Evolutionary conservation across 257 asterid species (phyloP), one percentile per base, ranked within the genome.

Genomic region (Gardenia jasminoides): DNA sequence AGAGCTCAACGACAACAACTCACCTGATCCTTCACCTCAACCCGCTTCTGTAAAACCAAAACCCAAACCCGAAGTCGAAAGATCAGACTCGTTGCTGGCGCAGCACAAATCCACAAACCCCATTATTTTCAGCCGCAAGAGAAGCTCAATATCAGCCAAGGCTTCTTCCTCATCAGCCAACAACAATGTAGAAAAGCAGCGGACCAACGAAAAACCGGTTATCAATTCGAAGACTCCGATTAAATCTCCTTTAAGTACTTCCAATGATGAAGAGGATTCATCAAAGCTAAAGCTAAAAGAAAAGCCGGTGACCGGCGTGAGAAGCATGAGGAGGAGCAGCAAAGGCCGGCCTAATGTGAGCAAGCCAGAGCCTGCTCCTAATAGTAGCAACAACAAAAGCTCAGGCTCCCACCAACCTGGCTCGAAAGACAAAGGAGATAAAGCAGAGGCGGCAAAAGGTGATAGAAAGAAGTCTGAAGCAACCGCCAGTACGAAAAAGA

Each of bases 61-160:
- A 67, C 83, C 83, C 39, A 75, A 80, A 15, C 46, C 79, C 0
- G 83, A 81, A 33, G 75, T 68, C 4, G 83, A 81, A 65, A 82
- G 74, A 48, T 67, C 89, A 3, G 82, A 82, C 62, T 77, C 86
- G 5, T 79, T 86, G 78, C 86, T 82, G 56, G 76, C 78, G 1
- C 78, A 80, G 67, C 84, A 81, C 20, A 84, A 80, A 82, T 78
- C 80, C 46, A 58, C 85, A 13, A 81, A 77, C 30, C 87, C 90
- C 17, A 73, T 82, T 64, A 78, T 84, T 10, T 88, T 87, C 26
- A 82, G 88, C 72, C 80, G 85, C 68, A 84, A 84, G 83, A 84
- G 90, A 72, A 87, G 88, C 82, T 84, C 86, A 54, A 82, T 87
- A 50, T 74, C 85, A 41, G 82, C 81, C n/a, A 84, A 86, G 71